Conservation (phyloP, 129 eudicot genomes). For the Centaurea solstitialis region DNA sequence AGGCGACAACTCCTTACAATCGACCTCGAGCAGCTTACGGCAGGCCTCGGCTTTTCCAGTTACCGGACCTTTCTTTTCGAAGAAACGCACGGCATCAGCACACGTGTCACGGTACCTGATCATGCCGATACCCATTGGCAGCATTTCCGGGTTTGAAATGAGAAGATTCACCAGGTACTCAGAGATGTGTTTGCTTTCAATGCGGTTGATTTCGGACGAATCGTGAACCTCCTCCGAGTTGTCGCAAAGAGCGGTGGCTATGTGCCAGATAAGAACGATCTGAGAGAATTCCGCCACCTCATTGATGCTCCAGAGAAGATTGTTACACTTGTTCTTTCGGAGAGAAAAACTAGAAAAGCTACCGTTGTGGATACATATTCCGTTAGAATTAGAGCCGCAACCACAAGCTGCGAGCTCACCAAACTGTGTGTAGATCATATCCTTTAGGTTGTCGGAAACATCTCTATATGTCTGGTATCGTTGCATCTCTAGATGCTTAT, state of each 20-base stretch:
- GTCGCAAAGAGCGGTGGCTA: slow-evolving; percentile 63
- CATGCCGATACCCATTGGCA: slow-evolving; percentile 53
- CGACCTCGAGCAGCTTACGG: slow-evolving; percentile 41
- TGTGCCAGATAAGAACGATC: slow-evolving; percentile 66
- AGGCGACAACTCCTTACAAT: slow-evolving; percentile 39
- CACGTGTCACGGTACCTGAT: slow-evolving; percentile 52
- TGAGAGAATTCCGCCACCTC: slow-evolving; percentile 46
- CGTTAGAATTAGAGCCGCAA: slow-evolving; percentile 14
- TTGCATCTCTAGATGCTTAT: slow-evolving; percentile 33
- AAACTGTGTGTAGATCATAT: slow-evolving; percentile 31
- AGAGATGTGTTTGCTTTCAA: slow-evolving; percentile 45
- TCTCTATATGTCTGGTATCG: slow-evolving; percentile 31
- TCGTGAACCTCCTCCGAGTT: slow-evolving; percentile 34
- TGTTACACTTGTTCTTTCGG: neutral
- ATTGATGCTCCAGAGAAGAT: slow-evolving; percentile 28
- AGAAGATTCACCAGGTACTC: slow-evolving; percentile 52
- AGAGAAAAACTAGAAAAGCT: slow-evolving; percentile 29
- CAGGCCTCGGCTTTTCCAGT: slow-evolving; percentile 28
- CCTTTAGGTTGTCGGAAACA: slow-evolving; percentile 40
- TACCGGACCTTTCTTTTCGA: slow-evolving; percentile 21
- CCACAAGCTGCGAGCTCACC: slow-evolving; percentile 1
- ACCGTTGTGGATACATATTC: slow-evolving; percentile 38
- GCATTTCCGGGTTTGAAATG: slow-evolving; percentile 40
- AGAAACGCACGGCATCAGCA: slow-evolving; percentile 50
- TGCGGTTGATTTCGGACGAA: neutral